Evolutionary conservation across 306 rosid species (phyloP), one percentile per base, ranked within the genome.

Genomic region (Alnus rubra): DNA sequence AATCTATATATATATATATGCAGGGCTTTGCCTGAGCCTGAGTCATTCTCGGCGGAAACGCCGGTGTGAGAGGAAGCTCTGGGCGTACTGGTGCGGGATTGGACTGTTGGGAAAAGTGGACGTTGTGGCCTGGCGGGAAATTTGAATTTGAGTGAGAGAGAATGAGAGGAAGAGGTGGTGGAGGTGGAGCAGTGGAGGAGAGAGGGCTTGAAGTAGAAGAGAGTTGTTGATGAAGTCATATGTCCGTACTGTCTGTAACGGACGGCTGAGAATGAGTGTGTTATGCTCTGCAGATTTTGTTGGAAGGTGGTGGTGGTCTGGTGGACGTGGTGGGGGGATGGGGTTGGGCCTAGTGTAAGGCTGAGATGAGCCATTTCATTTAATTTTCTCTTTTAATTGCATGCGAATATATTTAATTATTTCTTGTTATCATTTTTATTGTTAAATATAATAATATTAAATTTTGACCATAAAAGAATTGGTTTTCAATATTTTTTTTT

Each of bases 81-180:
- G 84, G 68, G 11, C 19, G 76, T 73, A 71, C 58, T 74, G 75
- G 91, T 30, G 79, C 81, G 75, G 72, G 83, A 82, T 5, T 13
- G 79, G 81, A 79, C 70, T 12, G 90, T 47, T 73, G 94, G 47
- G 54, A 65, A 45, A 55, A 82, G 78, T 13, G 77, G 49, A 54
- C 53, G 74, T 64, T 73, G 87, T 3, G 78, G 71, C 77, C 77
- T 81, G 89, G 93, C 90, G 87, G 92, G 90, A 86, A 73, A 73
- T 10, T 69, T 35, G 55, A 58, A 52, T 79, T 52, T 58, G 64
- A 67, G 71, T 15, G 47, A 54, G 85, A 47, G 67, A 52, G 53
- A 35, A 50, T 48, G 78, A 23, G 71, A 33, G 33, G 76, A 39
- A 15, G 83, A 49, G 68, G 80, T 33, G 30, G 77, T 19, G 52